Evolutionary conservation across 495 filamentous ascomycete species (phyloP).

Genomic region (Neurospora tetraspora): DNA sequence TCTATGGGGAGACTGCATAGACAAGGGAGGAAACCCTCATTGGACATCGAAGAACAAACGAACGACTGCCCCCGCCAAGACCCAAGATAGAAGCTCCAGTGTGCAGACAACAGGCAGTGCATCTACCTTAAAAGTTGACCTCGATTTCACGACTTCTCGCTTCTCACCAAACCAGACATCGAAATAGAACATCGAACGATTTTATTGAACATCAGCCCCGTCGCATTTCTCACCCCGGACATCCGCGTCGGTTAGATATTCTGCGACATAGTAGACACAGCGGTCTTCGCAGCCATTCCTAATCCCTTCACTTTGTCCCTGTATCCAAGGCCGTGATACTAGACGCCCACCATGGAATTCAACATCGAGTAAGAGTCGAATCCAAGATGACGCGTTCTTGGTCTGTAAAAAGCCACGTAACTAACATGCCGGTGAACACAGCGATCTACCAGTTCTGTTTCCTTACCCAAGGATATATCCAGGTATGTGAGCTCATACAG

Average conservation of each 20-base stretch:
- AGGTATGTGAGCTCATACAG: slow-evolving; percentile 32
- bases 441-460: slow-evolving; percentile 88
- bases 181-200: not conserved
- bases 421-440: slow-evolving; percentile 20
- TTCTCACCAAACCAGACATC: not conserved
- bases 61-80: not conserved
- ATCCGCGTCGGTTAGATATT: not conserved
- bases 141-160: not conserved
- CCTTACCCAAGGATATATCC: slow-evolving; percentile 97
- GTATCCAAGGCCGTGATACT: not conserved
- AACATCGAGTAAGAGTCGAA: slow-evolving; percentile 56
- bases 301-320: not conserved
- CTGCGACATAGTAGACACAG: not conserved
- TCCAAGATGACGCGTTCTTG: not conserved
- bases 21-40: not conserved
- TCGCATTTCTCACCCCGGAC: not conserved
- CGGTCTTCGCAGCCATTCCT: no score
- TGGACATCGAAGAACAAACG: not conserved
- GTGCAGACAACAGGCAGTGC: not conserved
- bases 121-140: not conserved
- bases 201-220: not conserved
- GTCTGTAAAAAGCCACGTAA: not conserved
- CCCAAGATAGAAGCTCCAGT: not conserved
- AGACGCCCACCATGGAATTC: slow-evolving; percentile 66
- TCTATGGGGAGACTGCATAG: not conserved